Evolutionary conservation across 2,329 filamentous ascomycete genomes (phyloP).

Genomic region (Fusarium protoensiforme): DNA sequence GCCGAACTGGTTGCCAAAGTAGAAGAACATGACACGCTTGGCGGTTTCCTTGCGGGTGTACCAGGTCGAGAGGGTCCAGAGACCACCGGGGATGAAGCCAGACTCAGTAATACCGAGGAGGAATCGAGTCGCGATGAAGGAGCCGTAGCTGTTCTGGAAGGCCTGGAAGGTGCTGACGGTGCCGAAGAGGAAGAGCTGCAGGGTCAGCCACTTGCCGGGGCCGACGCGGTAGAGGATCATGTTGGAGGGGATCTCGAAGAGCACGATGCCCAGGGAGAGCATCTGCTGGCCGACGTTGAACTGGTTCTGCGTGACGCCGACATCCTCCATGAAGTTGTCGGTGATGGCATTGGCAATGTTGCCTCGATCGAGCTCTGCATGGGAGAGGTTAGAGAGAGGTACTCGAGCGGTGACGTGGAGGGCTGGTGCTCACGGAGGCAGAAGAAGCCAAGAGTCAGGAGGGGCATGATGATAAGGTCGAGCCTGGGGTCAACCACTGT

Average conservation of each 20-base stretch:
- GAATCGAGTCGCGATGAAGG: conserved; percentile 61
- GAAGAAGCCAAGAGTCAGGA: conserved; percentile 56
- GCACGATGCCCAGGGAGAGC: conserved; percentile 61
- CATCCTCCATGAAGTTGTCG: conserved; percentile 60
- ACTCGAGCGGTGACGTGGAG: neutral
- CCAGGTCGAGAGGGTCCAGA: conserved; percentile 65
- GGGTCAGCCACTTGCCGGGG: conserved; percentile 64
- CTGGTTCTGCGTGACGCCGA: conserved; percentile 61
- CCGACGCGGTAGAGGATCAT: conserved; percentile 49
- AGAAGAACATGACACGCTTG: conserved; percentile 65
- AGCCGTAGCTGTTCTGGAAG: conserved; percentile 59
- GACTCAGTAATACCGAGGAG: conserved; percentile 64
- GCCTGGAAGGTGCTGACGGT: conserved; percentile 65
- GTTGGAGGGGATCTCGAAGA: conserved; percentile 54
- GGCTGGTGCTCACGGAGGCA: conserved; percentile 49
- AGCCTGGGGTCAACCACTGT: conserved; percentile 38
- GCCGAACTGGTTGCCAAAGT: conserved; percentile 66
- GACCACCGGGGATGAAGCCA: conserved; percentile 64
- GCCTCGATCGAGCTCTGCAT: conserved; percentile 51
- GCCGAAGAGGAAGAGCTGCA: conserved; percentile 65
- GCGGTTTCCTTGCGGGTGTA: conserved; percentile 64
- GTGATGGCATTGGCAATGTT: conserved; percentile 62
- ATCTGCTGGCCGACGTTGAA: conserved; percentile 64
- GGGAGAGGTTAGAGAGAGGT: neutral
- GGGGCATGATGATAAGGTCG: conserved; percentile 55